Evolutionary conservation across 441 rosid species (phyloP), one percentile per base, ranked within the genome.

Genomic region (Omphalea diandra): DNA sequence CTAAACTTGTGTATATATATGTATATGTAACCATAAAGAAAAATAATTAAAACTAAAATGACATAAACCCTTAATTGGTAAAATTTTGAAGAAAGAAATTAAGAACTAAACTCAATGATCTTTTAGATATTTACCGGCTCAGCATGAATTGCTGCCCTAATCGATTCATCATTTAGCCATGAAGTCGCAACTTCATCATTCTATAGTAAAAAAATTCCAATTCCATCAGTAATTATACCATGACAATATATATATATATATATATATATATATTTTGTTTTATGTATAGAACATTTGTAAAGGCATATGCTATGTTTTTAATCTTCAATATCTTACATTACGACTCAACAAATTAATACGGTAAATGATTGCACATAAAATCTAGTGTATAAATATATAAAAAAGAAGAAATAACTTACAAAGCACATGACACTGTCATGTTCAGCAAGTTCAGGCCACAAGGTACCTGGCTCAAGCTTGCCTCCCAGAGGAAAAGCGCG

Each of bases 401-500:
- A 52, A n/a, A 20, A 22, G 3, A 15, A 33, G 15, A 31, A 18
- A 18, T 15, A 24, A 67, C 86, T 80, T 79, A 83, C 89, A 20
- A 46, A 27, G 32, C 89, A 85, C 5, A 78, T 32, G 0, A 85
- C 78, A 32, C 71, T 54, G 38, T 12, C 36, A 2, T 33, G 62
- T 15, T 52, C 40, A 0, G 67, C 77, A 31, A 81, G 68, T 31
- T 78, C 32, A 63, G 84, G 80, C 88, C 88, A 84, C 31, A 71
- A 61, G 1, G 84, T 40, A 22, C 89, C 86, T 7, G 72, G 73
- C 40, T 57, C 70, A 26, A 79, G 79, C 0, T 75, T 72, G 5
- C 81, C 75, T 64, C 84, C 67, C 9, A 61, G 77, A 1, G 89
- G 91, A 86, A 87, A 87, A 32, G 89, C 91, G 31, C 91, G 89